Evolutionary conservation across 1,284 basidiomycete genomes (phyloP).

Genomic region (Porodaedalea pini): DNA sequence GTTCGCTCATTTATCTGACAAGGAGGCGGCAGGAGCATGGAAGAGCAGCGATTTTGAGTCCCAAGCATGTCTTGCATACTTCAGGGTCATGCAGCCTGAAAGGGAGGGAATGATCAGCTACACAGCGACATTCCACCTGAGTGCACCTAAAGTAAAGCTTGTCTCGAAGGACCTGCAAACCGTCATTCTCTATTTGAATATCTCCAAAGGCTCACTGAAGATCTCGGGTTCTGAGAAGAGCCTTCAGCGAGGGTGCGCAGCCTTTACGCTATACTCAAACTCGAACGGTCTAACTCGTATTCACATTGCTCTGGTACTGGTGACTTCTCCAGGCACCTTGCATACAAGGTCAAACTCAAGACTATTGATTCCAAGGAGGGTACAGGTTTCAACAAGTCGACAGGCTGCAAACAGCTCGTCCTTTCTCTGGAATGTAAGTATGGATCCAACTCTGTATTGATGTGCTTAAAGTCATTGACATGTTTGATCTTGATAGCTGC

Average conservation of each 20-base stretch:
- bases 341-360: slow-evolving; percentile 32
- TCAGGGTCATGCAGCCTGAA: neutral
- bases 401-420: slow-evolving; percentile 30
- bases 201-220: slow-evolving; percentile 8
- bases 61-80: slow-evolving; percentile 3
- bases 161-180: neutral
- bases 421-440: slow-evolving; percentile 31
- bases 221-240: neutral
- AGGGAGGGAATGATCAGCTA: neutral
- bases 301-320: neutral
- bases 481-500: neutral
- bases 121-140: neutral
- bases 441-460: neutral
- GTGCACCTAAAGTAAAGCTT: slow-evolving; percentile 1
- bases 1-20: neutral
- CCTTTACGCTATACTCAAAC: neutral
- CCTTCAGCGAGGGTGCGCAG: neutral
- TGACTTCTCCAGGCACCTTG: slow-evolving; percentile 28
- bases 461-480: slow-evolving; percentile 9
- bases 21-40: neutral
- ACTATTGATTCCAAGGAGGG: slow-evolving; percentile 23
- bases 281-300: neutral
- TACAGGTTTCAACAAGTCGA: slow-evolving; percentile 22
- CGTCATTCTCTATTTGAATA: slow-evolving; percentile 14
- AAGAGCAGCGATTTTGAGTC: neutral